phyloP scores from a whole-genome alignment of 2,329 filamentous ascomycete species.

The Lachnum nothofagi region DNA sequence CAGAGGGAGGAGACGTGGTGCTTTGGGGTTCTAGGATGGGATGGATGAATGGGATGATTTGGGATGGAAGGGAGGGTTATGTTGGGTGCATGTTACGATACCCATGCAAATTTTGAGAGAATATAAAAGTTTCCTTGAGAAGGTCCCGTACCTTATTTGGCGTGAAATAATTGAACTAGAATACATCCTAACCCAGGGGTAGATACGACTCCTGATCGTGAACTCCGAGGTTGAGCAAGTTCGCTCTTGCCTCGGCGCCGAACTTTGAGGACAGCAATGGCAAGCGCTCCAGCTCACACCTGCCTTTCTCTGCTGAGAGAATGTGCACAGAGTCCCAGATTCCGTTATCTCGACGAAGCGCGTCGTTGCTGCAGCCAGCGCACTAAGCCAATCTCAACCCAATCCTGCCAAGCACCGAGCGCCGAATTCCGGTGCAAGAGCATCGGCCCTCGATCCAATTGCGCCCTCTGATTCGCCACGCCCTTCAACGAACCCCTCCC shows the following conservation, averaged over 20 bases:
- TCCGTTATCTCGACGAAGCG: neutral
- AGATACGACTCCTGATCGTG: too few species aligned
- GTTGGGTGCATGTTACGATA: slow-evolving; percentile 21
- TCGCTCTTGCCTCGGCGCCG: too few species aligned
- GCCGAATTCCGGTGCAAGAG: neutral
- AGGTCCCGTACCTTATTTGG: neutral
- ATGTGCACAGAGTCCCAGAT: too few species aligned
- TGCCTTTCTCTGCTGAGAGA: too few species aligned
- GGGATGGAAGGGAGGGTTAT: slow-evolving; percentile 5
- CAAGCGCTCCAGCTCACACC: too few species aligned
- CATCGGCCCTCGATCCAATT: neutral
- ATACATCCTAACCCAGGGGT: neutral
- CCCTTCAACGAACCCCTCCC: too few species aligned
- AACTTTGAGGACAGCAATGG: too few species aligned
- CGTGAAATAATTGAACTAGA: neutral
- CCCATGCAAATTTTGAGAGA: slow-evolving; percentile 19
- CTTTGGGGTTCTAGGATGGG: slow-evolving; percentile 4
- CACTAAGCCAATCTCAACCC: too few species aligned
- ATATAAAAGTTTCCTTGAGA: slow-evolving; percentile 19
- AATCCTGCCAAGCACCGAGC: neutral
- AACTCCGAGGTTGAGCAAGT: too few species aligned
- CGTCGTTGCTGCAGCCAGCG: neutral
- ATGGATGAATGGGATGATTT: slow-evolving; percentile 1
- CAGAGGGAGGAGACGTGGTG: slow-evolving; percentile 5
- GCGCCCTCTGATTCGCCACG: neutral